phyloP scores from a whole-genome alignment of 2,329 filamentous ascomycete species.

The Sporothrix luriei region DNA sequence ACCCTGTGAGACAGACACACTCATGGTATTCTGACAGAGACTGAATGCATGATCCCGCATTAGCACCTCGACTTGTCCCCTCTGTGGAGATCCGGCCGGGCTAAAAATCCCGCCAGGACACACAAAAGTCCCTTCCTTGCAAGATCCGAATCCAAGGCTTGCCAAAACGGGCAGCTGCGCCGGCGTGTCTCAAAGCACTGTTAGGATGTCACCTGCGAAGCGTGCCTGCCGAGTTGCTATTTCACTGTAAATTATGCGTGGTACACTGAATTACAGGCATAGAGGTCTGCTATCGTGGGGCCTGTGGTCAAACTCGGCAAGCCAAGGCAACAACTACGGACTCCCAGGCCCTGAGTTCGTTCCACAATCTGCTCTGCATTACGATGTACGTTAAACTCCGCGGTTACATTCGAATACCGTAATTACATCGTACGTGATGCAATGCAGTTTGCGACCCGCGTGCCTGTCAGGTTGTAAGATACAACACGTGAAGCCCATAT shows the following conservation, averaged over 20 bases:
- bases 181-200: not conserved
- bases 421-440: too few species aligned
- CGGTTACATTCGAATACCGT: too few species aligned
- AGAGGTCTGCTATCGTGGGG: not conserved
- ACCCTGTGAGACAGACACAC: not conserved
- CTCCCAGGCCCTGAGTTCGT: not conserved
- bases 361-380: not conserved
- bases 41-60: not conserved
- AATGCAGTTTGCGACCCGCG: too few species aligned
- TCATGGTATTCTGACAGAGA: not conserved
- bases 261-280: not conserved
- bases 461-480: not conserved
- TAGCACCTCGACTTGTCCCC: not conserved
- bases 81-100: slow-evolving; percentile 1
- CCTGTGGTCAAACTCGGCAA: not conserved
- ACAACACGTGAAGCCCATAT: not conserved
- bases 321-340: not conserved
- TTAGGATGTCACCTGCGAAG: too few species aligned
- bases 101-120: slow-evolving; percentile 14
- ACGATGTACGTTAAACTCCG: too few species aligned
- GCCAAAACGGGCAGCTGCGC: slow-evolving; percentile 25
- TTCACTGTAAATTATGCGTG: too few species aligned
- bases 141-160: slow-evolving; percentile 18
- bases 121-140: slow-evolving; percentile 14
- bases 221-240: too few species aligned